phyloP scores from a whole-genome alignment of 192 early-diverging fungal genomes.

The Phycomyces nitens region DNA sequence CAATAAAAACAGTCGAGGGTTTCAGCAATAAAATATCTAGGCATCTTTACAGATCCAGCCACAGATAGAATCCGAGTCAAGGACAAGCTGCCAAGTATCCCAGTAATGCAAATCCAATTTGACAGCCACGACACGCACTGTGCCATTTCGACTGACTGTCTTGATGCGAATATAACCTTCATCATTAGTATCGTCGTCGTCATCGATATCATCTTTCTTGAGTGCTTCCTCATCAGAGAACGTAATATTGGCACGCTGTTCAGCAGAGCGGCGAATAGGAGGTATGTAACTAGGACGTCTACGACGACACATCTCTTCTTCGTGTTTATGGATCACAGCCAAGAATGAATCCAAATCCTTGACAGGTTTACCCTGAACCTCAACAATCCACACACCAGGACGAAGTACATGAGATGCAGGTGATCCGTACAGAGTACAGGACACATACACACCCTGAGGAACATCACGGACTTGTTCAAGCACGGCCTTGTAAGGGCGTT shows the following conservation, averaged over 20 bases:
- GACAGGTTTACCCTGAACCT: slow-evolving; percentile 62
- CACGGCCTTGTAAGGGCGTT: slow-evolving; percentile 67
- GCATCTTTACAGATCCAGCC: slow-evolving; percentile 46
- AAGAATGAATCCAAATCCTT: slow-evolving; percentile 62
- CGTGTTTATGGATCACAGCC: slow-evolving; percentile 45
- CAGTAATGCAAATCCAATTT: slow-evolving; percentile 76
- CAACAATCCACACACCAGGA: slow-evolving; percentile 72
- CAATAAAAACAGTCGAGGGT: neutral
- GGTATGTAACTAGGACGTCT: slow-evolving; percentile 40
- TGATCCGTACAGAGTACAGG: slow-evolving; percentile 57
- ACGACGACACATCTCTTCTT: slow-evolving; percentile 38
- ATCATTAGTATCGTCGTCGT: slow-evolving; percentile 47
- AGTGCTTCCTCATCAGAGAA: slow-evolving; percentile 17
- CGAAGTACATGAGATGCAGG: slow-evolving; percentile 59
- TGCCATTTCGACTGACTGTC: slow-evolving; percentile 50
- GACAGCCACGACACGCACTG: slow-evolving; percentile 66
- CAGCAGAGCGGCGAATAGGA: slow-evolving; percentile 20
- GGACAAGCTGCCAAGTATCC: slow-evolving; percentile 64
- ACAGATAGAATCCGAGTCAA: slow-evolving; percentile 39
- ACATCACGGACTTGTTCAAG: slow-evolving; percentile 63
- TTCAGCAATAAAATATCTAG: neutral
- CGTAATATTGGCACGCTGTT: neutral
- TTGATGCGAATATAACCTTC: slow-evolving; percentile 59
- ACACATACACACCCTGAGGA: slow-evolving; percentile 63
- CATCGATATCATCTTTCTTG: slow-evolving; percentile 16